Evolutionary conservation across 2,329 filamentous ascomycete species (phyloP), one percentile per base, ranked within the genome.

Genomic region (Didymella glomerata): DNA sequence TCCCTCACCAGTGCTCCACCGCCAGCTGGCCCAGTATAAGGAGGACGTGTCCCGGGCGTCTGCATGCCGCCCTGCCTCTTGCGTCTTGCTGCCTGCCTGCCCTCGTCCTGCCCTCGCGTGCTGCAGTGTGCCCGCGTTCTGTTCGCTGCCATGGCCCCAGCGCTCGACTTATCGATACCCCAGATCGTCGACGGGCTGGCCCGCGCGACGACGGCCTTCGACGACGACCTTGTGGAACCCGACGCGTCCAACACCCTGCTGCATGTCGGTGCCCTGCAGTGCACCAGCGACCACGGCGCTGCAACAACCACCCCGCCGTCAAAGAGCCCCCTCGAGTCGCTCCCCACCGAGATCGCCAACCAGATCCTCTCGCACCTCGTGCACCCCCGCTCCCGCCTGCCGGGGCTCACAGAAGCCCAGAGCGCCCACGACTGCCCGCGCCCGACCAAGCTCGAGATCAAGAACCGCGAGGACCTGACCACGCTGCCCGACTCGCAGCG

Each of bases 321-420:
- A 3, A 42, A 11, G 20, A 69, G 57, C 63, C 61, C 50, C 16
- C 27, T 75, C 24, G 70, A 73, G 46, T 57, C 54, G 1, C 57
- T 76, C 7, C 73, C 73, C 27, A 53, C 66, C 42, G 73, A 76
- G 51, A 63, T 76, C 48, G 22, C 68, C 44, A 64, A 69, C 47
- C 61, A 72, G 9, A 73, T 75, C 32, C 57, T 76, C 27, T 67
- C 68, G 11, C 66, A 70, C 57, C 68, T 76, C 49, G 64, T 64
- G 7, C 62, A 68, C 42, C 72, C 73, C 6, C 60, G 69, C 34
- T 73, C 70, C 2, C 65, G 68, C 11, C 66, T 76, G 4, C 68
- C 71, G 1, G 73, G 72, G 7, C 68, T 72, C 44, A 68, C 70
- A 5, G 69, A 75, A 54, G 46, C 62, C 30, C 67, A 72, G 48